These are phyloP conservation scores for Neurospora sp. DNA, from an alignment of 2,329 filamentous ascomycete species.

Conservation along the genomic window DNA sequence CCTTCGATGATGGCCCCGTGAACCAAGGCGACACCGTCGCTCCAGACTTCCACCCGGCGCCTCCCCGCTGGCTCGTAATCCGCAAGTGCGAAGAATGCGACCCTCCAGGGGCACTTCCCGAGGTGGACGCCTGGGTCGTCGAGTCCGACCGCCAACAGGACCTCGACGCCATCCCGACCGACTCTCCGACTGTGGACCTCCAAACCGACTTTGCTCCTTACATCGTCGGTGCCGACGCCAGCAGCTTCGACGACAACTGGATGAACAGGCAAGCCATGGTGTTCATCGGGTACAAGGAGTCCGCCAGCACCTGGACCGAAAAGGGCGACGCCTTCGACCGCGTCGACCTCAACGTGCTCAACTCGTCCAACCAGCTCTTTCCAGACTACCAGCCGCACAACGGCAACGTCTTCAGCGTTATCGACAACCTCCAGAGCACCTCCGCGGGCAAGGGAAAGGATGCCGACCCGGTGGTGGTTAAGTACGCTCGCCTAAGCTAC, in stretches of 20 bases:
- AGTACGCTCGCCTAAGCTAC: constrained; percentile 24
- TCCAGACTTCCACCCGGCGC: constrained; percentile 12
- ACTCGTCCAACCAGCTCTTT: constrained; percentile 27
- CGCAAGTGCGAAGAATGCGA: constrained; percentile 20
- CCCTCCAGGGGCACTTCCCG: constrained; percentile 2
- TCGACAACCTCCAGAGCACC: constrained; percentile 28
- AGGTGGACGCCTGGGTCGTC: constrained; percentile 24
- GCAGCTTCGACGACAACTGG: constrained; percentile 3
- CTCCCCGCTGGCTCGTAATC: constrained; percentile 29
- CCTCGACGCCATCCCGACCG: constrained; percentile 22
- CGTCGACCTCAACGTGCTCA: constrained; percentile 4
- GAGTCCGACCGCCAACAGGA: constrained; percentile 27
- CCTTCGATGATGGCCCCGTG: no score
- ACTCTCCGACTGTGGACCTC: constrained; percentile 20
- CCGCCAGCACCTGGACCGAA: constrained; percentile 12
- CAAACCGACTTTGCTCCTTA: constrained; percentile 32
- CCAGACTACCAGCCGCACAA: constrained; percentile 32
- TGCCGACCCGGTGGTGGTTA: constrained; percentile 11
- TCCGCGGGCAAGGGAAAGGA: constrained; percentile 19
- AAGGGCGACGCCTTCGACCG: constrained; percentile 28
- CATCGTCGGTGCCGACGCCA: constrained; percentile 14
- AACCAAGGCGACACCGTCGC: background rate
- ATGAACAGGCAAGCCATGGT: constrained; percentile 28
- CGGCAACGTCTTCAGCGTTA: constrained; percentile 30
- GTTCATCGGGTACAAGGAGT: constrained; percentile 28